Evolutionary conservation across 2,329 filamentous ascomycete genomes (phyloP), one percentile per base, ranked within the genome.

Genomic region (Coniochaeta sp.): DNA sequence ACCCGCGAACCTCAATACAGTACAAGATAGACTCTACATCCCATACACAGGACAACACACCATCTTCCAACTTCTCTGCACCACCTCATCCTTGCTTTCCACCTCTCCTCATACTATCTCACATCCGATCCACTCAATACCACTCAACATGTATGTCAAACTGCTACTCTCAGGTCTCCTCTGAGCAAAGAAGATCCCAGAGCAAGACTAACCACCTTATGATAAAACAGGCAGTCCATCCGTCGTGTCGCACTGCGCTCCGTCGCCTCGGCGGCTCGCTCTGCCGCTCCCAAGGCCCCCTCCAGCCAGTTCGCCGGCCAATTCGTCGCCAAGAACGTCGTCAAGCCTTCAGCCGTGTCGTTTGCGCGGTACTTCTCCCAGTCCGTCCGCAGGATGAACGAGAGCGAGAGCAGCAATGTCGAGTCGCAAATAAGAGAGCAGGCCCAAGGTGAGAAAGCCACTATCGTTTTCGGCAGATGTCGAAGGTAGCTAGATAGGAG

Each of bases 201-300:
- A 31, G 28, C 28, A 31, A 50, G 28, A 28, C 44, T 50, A 26
- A 50, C 22, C 47, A n/a, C 6, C 4, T 28, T n/a, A 16, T 14
- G 11, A 24, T 26, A 24, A 19, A 17, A 40, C 36, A 74, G 72
- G 72, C 66, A 73, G 59, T 70, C 68, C 24, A 55, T 74, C 54
- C 71, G 72, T 63, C 70, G 71, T 61, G 67, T 68, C 56, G 68
- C 68, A 43, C 58, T 73, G 59, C 67, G 72, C 60, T 69, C 68
- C 31, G 71, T 69, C 64, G 60, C 68, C 33, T 67, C 70, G 44
- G 71, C 69, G 34, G 66, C 71, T 58, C 68, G 67, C 54, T 64
- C 66, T 12, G 63, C 66, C 9, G 61, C 64, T 1, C 57, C 64
- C 50, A 64, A 68, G 61, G 58, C 64, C 24, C 62, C 64, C 17